Percentiles rank a stretch among this genome's conserved stretches.
Evolutionary conservation across 1,284 basidiomycete species (phyloP).

Genomic region (Sporisorium scitamineum): DNA sequence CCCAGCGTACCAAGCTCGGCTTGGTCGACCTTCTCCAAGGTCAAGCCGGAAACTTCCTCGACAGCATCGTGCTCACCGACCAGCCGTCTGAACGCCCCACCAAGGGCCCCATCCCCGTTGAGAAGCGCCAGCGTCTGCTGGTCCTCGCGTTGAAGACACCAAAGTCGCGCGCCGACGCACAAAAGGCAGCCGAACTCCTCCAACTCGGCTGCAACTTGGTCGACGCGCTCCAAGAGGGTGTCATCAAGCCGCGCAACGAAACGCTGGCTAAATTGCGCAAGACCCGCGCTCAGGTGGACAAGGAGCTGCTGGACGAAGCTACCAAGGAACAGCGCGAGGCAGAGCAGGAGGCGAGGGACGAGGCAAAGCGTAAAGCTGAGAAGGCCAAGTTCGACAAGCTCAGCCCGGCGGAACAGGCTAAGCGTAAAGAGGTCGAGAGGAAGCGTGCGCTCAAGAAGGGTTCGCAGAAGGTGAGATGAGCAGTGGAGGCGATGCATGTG

Average conservation of each 20-base stretch:
- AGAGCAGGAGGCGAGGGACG: constrained; percentile 56
- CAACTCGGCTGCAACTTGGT: constrained; percentile 60
- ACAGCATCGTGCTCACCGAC: constrained; percentile 65
- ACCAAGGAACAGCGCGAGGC: constrained; percentile 56
- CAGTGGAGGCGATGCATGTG: too few species aligned
- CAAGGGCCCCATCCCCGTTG: constrained; percentile 31
- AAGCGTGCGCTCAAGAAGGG: constrained; percentile 62
- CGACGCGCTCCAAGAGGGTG: constrained; percentile 57
- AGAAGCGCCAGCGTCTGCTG: constrained; percentile 53
- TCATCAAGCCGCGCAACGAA: constrained; percentile 50
- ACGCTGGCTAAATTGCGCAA: constrained; percentile 56
- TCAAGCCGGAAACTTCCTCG: constrained; percentile 51
- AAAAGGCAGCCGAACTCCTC: constrained; percentile 53
- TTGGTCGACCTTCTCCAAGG: constrained; percentile 55
- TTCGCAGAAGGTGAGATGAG: constrained; percentile 27
- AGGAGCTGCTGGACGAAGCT: constrained; percentile 50
- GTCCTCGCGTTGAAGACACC: constrained; percentile 60
- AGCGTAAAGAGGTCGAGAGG: constrained; percentile 64
- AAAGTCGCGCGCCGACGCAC: constrained; percentile 29
- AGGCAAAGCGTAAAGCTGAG: constrained; percentile 59
- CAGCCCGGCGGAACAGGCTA: constrained; percentile 64
- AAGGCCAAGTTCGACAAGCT: constrained; percentile 64
- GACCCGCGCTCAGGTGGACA: constrained; percentile 59
- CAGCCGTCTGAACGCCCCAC: constrained; percentile 54
- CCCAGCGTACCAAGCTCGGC: constrained; percentile 57